Evolutionary conservation across 805 yeast genomes (phyloP), one percentile per base, ranked within the genome.

Genomic region (Zygoascus tannicola): DNA sequence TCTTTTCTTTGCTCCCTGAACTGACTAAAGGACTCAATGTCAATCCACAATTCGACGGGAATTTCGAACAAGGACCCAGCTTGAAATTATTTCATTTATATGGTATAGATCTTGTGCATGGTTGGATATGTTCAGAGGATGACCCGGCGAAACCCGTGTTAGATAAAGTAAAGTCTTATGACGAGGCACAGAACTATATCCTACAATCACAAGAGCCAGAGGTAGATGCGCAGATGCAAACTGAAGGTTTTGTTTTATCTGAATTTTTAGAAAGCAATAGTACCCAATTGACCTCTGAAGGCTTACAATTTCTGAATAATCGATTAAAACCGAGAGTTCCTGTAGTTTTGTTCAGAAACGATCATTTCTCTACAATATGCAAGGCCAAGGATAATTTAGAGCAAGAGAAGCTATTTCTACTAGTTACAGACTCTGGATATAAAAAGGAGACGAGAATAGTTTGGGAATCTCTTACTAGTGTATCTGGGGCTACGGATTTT

Each of bases 341-440:
- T 44, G 75, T 80, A 1, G 77, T 90, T 0, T 74, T 90, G 49
- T 92, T 88, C 66, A 72, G 97, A 56, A 90, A 92, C 62, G 88
- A 92, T 60, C 96, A 87, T 60, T 90, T 85, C 62, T 74, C 74
- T 50, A 85, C 96, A 0, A 58, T 88, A 8, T 73, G 69, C 52
- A 59, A 58, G 40, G 30, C 30, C 30, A 26, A 26, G 12, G 68
- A 67, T 22, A 69, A 70, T 44, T 65, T 90, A 26, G 30, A 16
- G 19, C 46, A 59, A 4, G 68, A 68, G 22, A 69, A 70, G 44
- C 65, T 90, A 26, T 86, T 75, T 56, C 62, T 75, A 4, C 66
- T 90, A 22, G 80, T 84, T 2, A 84, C 92, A 1, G 96, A 92
- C 57, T 65, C 70, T 14, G 86, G 92, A 2, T 81, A 76, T 54